Base-by-base conservation (phyloP, 805 yeast genomes). In the Saturnispora galanensis region DNA sequence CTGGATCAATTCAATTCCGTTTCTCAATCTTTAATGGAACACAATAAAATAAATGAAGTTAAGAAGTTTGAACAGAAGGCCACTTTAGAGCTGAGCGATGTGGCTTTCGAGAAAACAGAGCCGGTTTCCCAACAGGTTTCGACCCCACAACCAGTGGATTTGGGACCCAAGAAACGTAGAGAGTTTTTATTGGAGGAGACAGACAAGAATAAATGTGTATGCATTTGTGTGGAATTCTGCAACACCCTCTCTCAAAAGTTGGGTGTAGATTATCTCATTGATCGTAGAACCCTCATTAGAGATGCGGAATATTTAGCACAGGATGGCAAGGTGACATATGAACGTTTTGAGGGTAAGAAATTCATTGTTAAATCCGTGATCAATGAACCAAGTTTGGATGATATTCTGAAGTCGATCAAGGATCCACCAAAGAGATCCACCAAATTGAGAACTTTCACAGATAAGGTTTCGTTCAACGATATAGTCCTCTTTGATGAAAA, bases 211-310 rank as follows among this genome's bases (percentile, higher is more conserved):
- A 82, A 81, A 12, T 71, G 74, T 3, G 51, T 68, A 5, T 65
- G 66, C 26, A 63, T 73, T 1, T 71, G 74, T n/a, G 55, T 52
- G 12, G 61, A 56, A 9, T 62, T 79, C 31, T 55, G 65, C 33
- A 65, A 62, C 9, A 58, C 54, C 5, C 51, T 79, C 1, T 67
- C 76, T n/a, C 66, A 63, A 3, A 52, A 49, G 13, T 50, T 73
- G 50, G 70, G 70, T 0, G 65, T 73, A 11, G 59, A 58, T 28
- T 56, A 60, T 32, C 33, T 36, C 1, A 65, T 78, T 13, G 89
- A 82, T 51, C 69, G 74, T 31, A 71, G 69, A 42, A 82, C 89
- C 0, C 53, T 75, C 10, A 53, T 56, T 6, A 67, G 71, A 5
- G 81, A 76, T 50, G 62, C 74, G 0, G 50, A 52, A 1, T 46